Base-by-base conservation (phyloP, 345 rosid species). In the Acer campestre region DNA sequence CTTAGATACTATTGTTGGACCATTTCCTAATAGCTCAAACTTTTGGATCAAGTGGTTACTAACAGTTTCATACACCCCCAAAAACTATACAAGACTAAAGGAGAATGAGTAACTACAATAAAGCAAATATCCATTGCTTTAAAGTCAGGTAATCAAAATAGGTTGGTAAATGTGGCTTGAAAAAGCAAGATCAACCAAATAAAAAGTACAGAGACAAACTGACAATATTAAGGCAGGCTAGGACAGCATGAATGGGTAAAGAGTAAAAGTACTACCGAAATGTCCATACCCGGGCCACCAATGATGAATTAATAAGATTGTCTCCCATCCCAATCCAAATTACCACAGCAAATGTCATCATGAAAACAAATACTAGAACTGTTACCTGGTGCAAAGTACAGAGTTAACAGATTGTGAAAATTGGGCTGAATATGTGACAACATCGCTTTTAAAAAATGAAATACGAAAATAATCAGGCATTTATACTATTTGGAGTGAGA, bases 251-350 rank as follows among this genome's bases (percentile, higher is more conserved):
- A 76, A 56, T 27, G 66, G 49, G 51, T 40, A 67, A 75, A 70
- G 66, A 42, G 67, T 31, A 56, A 75, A 73, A 75, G 56, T 64
- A 70, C 22, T 8, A 64, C 49, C 40, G 10, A 58, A 71, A 81
- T 42, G 31, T 75, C 67, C 84, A 78, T 87, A 91, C 94, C 90
- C 31, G 83, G 31, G 92, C 89, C 68, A 88, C 78, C 56, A 59
- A 51, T 58, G 88, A 86, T 18, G 91, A 83, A 83, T 84, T 75
- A 61, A 83, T 80, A 55, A 77, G 64, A 75, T 70, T 83, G 48
- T 83, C 65, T 77, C 87, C 89, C 77, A 80, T 82, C 51, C 89
- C 92, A 65, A 88, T 83, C 92, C 90, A 83, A 71, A 90, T 87
- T 73, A 88, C 79, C 70, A 86, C 84, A 61, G 88, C 84, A 80